These are phyloP conservation scores for Starmerella vaccinii DNA, from an alignment of 805 yeast genomes.

Conservation along the genomic window DNA sequence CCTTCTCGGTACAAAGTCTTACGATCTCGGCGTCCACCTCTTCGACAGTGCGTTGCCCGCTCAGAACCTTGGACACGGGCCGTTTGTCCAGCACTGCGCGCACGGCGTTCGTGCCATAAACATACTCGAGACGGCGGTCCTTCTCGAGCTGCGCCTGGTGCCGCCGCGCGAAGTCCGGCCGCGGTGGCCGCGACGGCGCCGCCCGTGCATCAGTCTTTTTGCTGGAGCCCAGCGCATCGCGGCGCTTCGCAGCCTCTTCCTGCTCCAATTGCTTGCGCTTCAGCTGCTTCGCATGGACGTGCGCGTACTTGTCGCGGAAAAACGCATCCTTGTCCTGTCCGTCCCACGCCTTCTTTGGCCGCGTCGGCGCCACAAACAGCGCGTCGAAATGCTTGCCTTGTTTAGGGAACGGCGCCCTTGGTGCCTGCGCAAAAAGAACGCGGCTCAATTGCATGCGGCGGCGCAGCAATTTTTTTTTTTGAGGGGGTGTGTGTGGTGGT, in stretches of 20 bases:
- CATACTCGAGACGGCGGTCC: constrained; percentile 50
- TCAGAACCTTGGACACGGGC: constrained; percentile 40
- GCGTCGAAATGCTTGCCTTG: constrained; percentile 18
- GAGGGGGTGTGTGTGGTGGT: no score
- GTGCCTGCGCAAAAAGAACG: neutral
- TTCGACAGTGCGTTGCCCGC: constrained; percentile 35
- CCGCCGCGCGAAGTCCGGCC: constrained; percentile 13
- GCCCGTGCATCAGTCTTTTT: neutral
- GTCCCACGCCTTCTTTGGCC: constrained; percentile 55
- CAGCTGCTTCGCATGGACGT: constrained; percentile 48
- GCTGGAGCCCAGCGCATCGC: neutral
- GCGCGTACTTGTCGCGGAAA: constrained; percentile 54
- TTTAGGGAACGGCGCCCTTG: constrained; percentile 18
- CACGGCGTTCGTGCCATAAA: constrained; percentile 70
- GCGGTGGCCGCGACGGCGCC: constrained; percentile 12
- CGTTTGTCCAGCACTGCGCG: constrained; percentile 58
- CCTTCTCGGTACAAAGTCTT: constrained; percentile 38
- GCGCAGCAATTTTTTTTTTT: neutral
- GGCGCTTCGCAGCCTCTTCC: constrained; percentile 23
- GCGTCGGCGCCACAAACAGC: constrained; percentile 22
- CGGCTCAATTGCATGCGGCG: constrained; percentile 1
- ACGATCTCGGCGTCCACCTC: constrained; percentile 36
- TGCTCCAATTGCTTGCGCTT: constrained; percentile 21
- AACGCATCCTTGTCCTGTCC: constrained; percentile 53
- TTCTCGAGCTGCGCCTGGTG: constrained; percentile 4